Evolutionary conservation across 2,329 filamentous ascomycete genomes (phyloP).

Genomic region (Zelopaecilomyces penicillatus): DNA sequence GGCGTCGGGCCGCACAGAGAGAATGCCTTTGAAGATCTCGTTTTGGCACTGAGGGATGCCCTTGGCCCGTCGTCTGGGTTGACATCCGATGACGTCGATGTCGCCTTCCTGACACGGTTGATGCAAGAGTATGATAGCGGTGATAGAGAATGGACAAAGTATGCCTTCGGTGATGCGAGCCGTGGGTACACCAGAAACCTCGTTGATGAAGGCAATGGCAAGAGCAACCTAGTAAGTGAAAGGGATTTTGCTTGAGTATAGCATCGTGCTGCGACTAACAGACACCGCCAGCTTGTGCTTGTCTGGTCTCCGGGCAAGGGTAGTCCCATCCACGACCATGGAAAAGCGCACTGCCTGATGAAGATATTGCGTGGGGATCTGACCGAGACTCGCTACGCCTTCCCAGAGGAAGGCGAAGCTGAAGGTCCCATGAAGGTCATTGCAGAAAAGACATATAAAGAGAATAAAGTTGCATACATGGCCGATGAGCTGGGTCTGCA

Average conservation of each 20-base stretch:
- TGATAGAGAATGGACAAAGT: slow-evolving; percentile 63
- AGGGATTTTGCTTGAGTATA: not conserved
- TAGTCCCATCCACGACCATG: slow-evolving; percentile 82
- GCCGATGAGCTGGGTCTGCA: slow-evolving; percentile 83
- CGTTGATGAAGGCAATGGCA: slow-evolving; percentile 80
- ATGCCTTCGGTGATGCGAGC: slow-evolving; percentile 62
- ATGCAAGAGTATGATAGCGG: slow-evolving; percentile 69
- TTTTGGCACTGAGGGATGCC: slow-evolving; percentile 61
- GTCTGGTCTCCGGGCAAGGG: slow-evolving; percentile 82
- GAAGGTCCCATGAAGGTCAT: slow-evolving; percentile 54
- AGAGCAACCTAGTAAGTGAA: slow-evolving; percentile 58
- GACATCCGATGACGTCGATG: slow-evolving; percentile 72
- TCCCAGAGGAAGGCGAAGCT: slow-evolving; percentile 45
- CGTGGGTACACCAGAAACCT: slow-evolving; percentile 79
- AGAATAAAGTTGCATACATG: slow-evolving; percentile 82
- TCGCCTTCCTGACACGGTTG: slow-evolving; percentile 58
- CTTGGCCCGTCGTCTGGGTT: slow-evolving; percentile 77
- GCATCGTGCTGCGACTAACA: slow-evolving; percentile 1
- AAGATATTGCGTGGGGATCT: slow-evolving; percentile 73
- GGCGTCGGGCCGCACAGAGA: slow-evolving; percentile 12
- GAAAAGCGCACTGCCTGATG: slow-evolving; percentile 88
- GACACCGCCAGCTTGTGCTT: slow-evolving; percentile 57
- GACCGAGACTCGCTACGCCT: slow-evolving; percentile 73
- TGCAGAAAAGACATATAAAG: slow-evolving; percentile 57
- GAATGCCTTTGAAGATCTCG: slow-evolving; percentile 58